Evolutionary conservation across 2,329 filamentous ascomycete genomes (phyloP), one percentile per base, ranked within the genome.

Genomic region (Aspergillus vadensis): DNA sequence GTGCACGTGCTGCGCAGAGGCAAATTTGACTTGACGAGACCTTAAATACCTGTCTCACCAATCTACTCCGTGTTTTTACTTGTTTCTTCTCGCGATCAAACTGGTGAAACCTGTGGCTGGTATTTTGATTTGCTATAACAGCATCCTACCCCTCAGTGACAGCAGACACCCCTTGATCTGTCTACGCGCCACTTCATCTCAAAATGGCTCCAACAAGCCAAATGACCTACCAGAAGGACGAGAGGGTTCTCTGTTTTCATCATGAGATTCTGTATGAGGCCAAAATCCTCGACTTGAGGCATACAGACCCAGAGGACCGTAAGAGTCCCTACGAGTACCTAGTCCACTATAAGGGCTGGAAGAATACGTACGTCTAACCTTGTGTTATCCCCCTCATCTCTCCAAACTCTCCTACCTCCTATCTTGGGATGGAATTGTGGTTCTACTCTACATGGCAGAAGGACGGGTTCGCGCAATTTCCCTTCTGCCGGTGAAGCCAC

Each of bases 321-420:
- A 88, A 87, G 75, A 89, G 88, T 63, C 87, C 89, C 36, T 92
- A 87, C 73, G 87, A 92, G 75, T 99, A 96, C 81, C 91, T 91
- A 73, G 91, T 99, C 58, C 95, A 99, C 79, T 99, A 99, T 82
- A 98, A 98, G 79, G 95, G 95, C 72, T 99, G 95, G 95, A 99
- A 99, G 83, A 93, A 94, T 77, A 97, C 92, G 84, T 91, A 81
- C 80, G 88, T 88, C 61, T 60, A 25, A 32, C 53, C 67, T 44
- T 57, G 64, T 60, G 32, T 30, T 63, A 64, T 59, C 55, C 55
- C 54, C 32, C 17, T 12, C 52, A 19, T 8, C 47, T 41, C n/a
- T 41, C 25, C 27, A 30, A 27, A 43, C 21, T 48, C 10, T 15
- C 19, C 38, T 38, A 21, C 30, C n/a, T 30, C 17, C 44, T 57